phyloP scores from a whole-genome alignment of 306 rosid genomes.

The Malus asiatica region DNA sequence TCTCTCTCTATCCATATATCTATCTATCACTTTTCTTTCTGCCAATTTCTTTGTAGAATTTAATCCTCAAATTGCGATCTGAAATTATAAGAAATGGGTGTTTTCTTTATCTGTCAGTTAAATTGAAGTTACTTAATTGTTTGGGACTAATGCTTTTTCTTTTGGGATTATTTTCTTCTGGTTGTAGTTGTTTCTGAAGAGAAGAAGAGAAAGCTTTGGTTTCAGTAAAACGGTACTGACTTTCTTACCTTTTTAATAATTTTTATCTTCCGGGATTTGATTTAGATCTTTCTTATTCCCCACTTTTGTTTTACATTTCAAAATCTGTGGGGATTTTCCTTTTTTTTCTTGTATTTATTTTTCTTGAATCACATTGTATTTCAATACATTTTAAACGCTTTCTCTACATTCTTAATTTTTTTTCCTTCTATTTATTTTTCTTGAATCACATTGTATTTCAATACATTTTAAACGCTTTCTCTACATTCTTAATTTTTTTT shows the following conservation, averaged over 20 bases:
- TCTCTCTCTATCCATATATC: neutral
- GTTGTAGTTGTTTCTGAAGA: constrained; percentile 23
- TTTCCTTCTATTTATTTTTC: too few species aligned
- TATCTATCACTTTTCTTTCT: too few species aligned
- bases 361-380: too few species aligned
- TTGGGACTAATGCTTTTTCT: neutral
- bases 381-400: too few species aligned
- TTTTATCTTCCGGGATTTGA: constrained; percentile 32
- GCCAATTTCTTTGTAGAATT: neutral
- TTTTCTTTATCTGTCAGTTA: neutral
- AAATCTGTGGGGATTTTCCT: constrained; percentile 11
- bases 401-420: too few species aligned
- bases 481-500: too few species aligned
- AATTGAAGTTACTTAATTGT: neutral
- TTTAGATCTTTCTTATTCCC: constrained; percentile 41
- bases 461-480: too few species aligned
- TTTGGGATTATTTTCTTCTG: neutral
- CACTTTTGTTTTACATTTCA: constrained; percentile 13
- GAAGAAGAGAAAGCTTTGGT: too few species aligned
- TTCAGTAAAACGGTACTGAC: too few species aligned
- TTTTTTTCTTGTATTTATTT: neutral
- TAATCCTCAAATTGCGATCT: neutral
- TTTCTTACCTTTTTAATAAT: neutral
- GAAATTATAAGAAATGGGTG: neutral
- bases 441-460: too few species aligned